These are phyloP conservation scores for Desmodesmus armatus DNA, from an alignment of 139 green algal species.

Conservation along the genomic window DNA sequence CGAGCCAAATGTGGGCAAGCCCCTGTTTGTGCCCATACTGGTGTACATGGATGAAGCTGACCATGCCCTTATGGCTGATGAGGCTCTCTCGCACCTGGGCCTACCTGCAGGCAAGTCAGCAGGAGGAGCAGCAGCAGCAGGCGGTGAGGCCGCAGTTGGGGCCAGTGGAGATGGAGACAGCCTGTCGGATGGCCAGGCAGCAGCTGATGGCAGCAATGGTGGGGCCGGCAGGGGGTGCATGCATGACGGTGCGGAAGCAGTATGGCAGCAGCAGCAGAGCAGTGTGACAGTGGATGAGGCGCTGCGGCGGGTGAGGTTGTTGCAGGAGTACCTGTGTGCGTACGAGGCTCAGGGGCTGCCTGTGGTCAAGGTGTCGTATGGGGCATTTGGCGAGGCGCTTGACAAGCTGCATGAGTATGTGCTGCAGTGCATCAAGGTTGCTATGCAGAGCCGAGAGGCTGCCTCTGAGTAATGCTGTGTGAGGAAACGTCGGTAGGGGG, in stretches of 20 bases:
- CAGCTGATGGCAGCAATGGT: neutral
- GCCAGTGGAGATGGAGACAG: conserved; percentile 2
- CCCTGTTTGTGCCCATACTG: conserved; percentile 78
- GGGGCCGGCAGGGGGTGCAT: neutral
- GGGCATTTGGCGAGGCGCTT: conserved; percentile 61
- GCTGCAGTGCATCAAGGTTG: conserved; percentile 74
- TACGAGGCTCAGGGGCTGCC: conserved; percentile 70
- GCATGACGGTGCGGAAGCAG: neutral
- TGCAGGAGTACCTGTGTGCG: conserved; percentile 73
- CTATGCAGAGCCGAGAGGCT: too few species aligned
- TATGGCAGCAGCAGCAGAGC: conserved; percentile 14
- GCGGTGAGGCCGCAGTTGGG: neutral
- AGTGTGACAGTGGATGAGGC: conserved; percentile 11
- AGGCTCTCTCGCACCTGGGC: conserved; percentile 37
- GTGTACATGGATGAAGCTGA: conserved; percentile 66
- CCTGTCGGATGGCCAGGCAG: neutral
- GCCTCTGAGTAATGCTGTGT: too few species aligned
- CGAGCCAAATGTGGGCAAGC: conserved; percentile 24
- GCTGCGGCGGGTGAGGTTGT: conserved; percentile 51
- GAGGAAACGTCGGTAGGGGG: too few species aligned
- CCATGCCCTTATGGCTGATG: conserved; percentile 64
- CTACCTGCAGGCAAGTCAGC: neutral
- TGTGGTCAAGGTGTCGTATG: conserved; percentile 65
- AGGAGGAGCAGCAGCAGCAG: neutral
- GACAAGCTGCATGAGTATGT: conserved; percentile 83